Base-by-base conservation (phyloP, 2,329 filamentous ascomycete genomes). In the Apiospora sp. region DNA sequence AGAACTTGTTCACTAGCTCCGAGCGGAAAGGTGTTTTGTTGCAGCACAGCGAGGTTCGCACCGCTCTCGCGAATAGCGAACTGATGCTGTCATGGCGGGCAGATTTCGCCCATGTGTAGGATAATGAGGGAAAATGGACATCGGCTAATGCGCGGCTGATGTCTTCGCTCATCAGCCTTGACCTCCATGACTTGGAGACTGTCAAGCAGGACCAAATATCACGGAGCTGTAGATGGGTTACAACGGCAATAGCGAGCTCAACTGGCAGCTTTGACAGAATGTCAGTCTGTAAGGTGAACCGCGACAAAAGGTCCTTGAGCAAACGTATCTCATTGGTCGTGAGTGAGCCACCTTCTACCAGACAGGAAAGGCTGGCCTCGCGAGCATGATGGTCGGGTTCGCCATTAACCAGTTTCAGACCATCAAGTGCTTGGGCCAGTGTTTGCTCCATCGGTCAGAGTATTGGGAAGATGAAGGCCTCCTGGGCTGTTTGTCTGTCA, bases 291-390 rank as follows among this genome's bases (percentile, higher is more conserved):
- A 70, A 43, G 16, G 68, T 70, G 27, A 43, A 19, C 37, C 12
- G 14, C 16, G 10, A n/a, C 4, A 70, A 24, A 10, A 70, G 48
- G 30, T 41, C 46, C 43, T 43, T 58, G 48, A 58, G 48, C 10
- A 58, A 41, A 22, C 68, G 68, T 37, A 70, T 30, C 34, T 70
- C 68, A 24, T 70, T 51, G 37, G 16, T 22, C n/a, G 48, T 19
- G 2, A 70, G 48, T 8, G 68, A 49, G n/a, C 43, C 24, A 19
- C 27, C 44, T 37, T n/a, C 13, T 24, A 58, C 48, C 19, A 70
- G 30, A 12, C 8, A n/a, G 2, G 22, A 43, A n/a, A 70, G 68
- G 16, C 24, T 58, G 37, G 48, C 68, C 68, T 24, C 41, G 27
- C 68, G 68, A 24, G 68, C 44, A 2, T 58, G 68, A 19, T 41